Percentiles rank a stretch among this genome's conserved stretches.
Evolutionary conservation across 768 basidiomycete genomes (phyloP).

Genomic region (Paxillus rubicundulus): DNA sequence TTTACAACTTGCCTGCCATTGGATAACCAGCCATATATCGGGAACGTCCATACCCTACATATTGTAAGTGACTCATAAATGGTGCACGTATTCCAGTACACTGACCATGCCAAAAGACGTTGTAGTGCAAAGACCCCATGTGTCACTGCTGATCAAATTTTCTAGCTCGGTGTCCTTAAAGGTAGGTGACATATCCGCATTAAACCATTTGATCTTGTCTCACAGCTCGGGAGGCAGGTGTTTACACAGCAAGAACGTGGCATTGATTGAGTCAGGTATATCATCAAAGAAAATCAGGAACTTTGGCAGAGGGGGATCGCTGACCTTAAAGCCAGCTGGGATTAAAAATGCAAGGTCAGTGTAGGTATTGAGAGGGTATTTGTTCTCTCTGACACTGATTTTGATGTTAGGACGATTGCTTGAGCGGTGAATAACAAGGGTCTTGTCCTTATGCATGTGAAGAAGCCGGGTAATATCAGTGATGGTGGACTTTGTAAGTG

Average conservation of each 20-base stretch:
- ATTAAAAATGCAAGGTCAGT: too few species aligned
- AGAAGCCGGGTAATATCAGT: background rate
- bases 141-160: slow-evolving; percentile 12
- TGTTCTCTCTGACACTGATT: too few species aligned
- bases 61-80: too few species aligned
- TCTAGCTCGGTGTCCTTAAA: slow-evolving; percentile 15
- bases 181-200: slow-evolving; percentile 16
- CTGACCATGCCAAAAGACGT: slow-evolving; percentile 38
- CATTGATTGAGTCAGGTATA: slow-evolving; percentile 18
- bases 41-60: slow-evolving; percentile 37
- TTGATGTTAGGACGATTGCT: slow-evolving; percentile 21
- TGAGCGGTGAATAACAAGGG: background rate
- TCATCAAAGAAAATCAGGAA: slow-evolving; percentile 30
- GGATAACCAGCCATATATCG: slow-evolving; percentile 35
- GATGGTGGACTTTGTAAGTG: slow-evolving; percentile 7
- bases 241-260: slow-evolving; percentile 7
- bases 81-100: background rate
- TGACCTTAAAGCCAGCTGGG: slow-evolving; percentile 6
- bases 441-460: too few species aligned
- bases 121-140: slow-evolving; percentile 28
- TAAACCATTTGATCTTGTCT: slow-evolving; percentile 23
- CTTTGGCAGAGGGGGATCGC: slow-evolving; percentile 8
- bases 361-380: too few species aligned
- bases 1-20: slow-evolving; percentile 27
- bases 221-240: slow-evolving; percentile 8